Evolutionary conservation across 192 early-diverging fungal genomes (phyloP).

Genomic region (Geranomyces michiganensis): DNA sequence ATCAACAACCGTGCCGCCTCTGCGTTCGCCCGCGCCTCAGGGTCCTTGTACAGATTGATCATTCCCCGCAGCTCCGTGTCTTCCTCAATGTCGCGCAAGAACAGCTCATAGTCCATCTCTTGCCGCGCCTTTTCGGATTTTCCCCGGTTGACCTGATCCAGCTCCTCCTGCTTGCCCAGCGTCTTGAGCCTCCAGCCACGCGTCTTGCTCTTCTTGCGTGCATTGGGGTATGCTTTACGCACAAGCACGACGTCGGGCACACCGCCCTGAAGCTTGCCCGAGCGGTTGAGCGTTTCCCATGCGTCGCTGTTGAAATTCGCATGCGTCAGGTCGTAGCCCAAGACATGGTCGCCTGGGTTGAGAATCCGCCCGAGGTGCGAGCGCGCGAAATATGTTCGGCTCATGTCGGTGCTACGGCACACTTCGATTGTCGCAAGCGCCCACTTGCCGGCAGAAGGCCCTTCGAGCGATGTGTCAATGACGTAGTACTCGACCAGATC

Average conservation of each 20-base stretch:
- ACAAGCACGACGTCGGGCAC: slow-evolving; percentile 92
- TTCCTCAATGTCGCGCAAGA: slow-evolving; percentile 98
- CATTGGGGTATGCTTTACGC: slow-evolving; percentile 88
- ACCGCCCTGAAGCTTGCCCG: slow-evolving; percentile 54
- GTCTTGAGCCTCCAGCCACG: slow-evolving; percentile 92
- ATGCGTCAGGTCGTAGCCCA: slow-evolving; percentile 87
- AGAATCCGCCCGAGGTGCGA: slow-evolving; percentile 92
- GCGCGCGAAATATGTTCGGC: slow-evolving; percentile 73
- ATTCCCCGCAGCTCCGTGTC: slow-evolving; percentile 94
- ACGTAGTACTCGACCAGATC: slow-evolving; percentile 94
- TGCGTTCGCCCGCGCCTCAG: slow-evolving; percentile 6
- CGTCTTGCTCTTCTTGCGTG: slow-evolving; percentile 79
- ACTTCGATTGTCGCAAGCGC: slow-evolving; percentile 89
- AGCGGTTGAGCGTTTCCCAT: slow-evolving; percentile 59
- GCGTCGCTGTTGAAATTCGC: slow-evolving; percentile 90
- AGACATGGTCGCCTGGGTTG: slow-evolving; percentile 85
- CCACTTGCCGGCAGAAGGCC: slow-evolving; percentile 59
- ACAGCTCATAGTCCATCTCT: slow-evolving; percentile 91
- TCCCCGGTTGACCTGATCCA: slow-evolving; percentile 68
- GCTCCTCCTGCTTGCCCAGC: slow-evolving; percentile 83
- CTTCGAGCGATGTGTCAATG: slow-evolving; percentile 86
- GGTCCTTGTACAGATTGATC: slow-evolving; percentile 89
- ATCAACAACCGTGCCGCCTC: not conserved
- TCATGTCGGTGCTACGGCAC: slow-evolving; percentile 78
- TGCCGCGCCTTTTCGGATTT: slow-evolving; percentile 73